phyloP scores from a whole-genome alignment of 2,329 filamentous ascomycete genomes.

The Penicillium frequentans region DNA sequence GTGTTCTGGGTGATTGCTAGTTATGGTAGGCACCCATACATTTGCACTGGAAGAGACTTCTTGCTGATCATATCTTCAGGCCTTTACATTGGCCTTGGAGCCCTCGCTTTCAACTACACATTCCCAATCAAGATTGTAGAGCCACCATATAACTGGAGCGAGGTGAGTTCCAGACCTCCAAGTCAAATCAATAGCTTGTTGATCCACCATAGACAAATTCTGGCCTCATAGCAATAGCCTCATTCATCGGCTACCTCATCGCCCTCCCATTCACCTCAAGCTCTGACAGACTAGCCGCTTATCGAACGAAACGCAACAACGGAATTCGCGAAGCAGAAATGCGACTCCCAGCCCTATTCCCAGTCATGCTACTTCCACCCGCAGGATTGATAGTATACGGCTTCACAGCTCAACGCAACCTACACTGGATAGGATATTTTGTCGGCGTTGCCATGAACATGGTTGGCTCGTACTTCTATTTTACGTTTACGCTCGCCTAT shows the following conservation, averaged over 20 bases:
- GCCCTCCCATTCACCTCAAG: constrained; percentile 49
- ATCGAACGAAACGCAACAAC: constrained; percentile 38
- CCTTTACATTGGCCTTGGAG: constrained; percentile 51
- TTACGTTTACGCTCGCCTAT: constrained; percentile 61
- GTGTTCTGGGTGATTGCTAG: constrained; percentile 54
- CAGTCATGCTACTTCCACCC: constrained; percentile 31
- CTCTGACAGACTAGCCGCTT: constrained; percentile 40
- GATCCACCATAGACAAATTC: constrained; percentile 36
- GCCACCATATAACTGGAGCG: constrained; percentile 49
- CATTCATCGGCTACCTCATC: constrained; percentile 35
- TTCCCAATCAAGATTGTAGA: constrained; percentile 50
- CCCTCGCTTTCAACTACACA: constrained; percentile 52
- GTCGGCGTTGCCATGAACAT: constrained; percentile 51
- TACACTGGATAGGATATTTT: constrained; percentile 48
- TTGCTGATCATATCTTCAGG: not conserved
- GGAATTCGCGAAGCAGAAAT: constrained; percentile 45
- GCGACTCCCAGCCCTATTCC: constrained; percentile 37
- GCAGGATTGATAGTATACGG: constrained; percentile 35
- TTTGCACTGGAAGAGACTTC: not conserved
- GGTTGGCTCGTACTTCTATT: constrained; percentile 56
- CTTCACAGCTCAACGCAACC: constrained; percentile 29
- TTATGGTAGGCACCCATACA: constrained; percentile 35
- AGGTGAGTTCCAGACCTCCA: constrained; percentile 24
- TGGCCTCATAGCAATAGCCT: constrained; percentile 48
- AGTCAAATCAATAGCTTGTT: not conserved